phyloP scores from a whole-genome alignment of 805 yeast species.

The Spathaspora girioi region DNA sequence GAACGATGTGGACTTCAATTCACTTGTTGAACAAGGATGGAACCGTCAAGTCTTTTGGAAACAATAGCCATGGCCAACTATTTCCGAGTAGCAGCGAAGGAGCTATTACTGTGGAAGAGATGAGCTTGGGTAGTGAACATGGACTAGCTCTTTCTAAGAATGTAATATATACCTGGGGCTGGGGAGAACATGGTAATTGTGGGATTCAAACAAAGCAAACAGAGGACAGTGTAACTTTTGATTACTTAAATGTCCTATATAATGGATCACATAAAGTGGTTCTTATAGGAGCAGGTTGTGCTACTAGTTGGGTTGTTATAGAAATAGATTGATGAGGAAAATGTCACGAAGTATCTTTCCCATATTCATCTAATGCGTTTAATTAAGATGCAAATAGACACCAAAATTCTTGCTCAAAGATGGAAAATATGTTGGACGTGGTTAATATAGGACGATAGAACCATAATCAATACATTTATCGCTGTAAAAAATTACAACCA shows the following conservation, averaged over 20 bases:
- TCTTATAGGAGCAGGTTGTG: slow-evolving; percentile 58
- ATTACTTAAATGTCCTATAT: slow-evolving; percentile 32
- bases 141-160: slow-evolving; percentile 46
- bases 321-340: slow-evolving; percentile 7
- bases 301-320: slow-evolving; percentile 59
- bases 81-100: slow-evolving; percentile 20
- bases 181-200: slow-evolving; percentile 99
- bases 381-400: slow-evolving; percentile 6
- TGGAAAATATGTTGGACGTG: slow-evolving; percentile 80
- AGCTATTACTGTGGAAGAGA: slow-evolving; percentile 11
- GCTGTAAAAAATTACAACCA: not conserved
- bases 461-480: slow-evolving; percentile 26
- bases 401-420: slow-evolving; percentile 43
- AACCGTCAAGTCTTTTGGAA: slow-evolving; percentile 54
- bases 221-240: slow-evolving; percentile 30
- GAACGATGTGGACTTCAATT: slow-evolving; percentile 77
- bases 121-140: slow-evolving; percentile 82
- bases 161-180: slow-evolving; percentile 79
- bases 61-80: slow-evolving; percentile 72
- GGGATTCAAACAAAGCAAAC: slow-evolving; percentile 35
- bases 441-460: slow-evolving; percentile 64
- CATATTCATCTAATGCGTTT: slow-evolving; percentile 65
- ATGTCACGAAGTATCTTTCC: slow-evolving; percentile 76
- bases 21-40: slow-evolving; percentile 39
- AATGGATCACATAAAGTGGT: slow-evolving; percentile 17